A percentile compares a stretch with the other conserved stretches of the same genome.
Conservation (phyloP, 768 basidiomycete species). For the Infundibulicybe gibba region DNA sequence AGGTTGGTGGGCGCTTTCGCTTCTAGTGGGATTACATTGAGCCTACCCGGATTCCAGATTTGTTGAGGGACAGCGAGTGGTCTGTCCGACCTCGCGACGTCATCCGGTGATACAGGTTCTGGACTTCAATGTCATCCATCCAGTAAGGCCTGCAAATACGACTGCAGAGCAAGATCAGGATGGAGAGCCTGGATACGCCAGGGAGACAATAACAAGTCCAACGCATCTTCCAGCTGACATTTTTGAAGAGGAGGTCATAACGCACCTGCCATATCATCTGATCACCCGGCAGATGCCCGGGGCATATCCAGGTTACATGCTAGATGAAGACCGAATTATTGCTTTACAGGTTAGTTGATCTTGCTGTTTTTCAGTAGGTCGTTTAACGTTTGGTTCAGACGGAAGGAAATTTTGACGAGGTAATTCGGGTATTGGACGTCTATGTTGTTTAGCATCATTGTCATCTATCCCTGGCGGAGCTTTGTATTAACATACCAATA, state of each 20-base stretch:
- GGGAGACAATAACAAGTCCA: too few relatives aligned
- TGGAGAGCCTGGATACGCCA: neutral
- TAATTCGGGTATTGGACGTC: too few relatives aligned
- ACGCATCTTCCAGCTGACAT: constrained; percentile 1
- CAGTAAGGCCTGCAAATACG: neutral
- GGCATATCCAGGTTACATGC: constrained; percentile 14
- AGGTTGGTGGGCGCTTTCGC: constrained; percentile 5
- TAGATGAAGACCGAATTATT: constrained; percentile 16
- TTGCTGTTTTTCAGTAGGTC: neutral
- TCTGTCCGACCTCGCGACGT: constrained; percentile 4
- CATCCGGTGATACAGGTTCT: constrained; percentile 6
- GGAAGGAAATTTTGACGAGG: too few relatives aligned
- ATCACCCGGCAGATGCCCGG: constrained; percentile 4
- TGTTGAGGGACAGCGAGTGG: constrained; percentile 14
- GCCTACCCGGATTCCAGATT: constrained; percentile 5
- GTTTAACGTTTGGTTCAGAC: neutral
- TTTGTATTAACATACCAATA: too few relatives aligned
- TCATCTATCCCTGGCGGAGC: too few relatives aligned
- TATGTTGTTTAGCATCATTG: too few relatives aligned
- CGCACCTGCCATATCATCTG: constrained; percentile 10
- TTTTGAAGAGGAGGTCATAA: constrained; percentile 7
- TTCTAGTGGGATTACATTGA: neutral
- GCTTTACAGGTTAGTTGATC: constrained; percentile 11
- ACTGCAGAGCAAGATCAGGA: neutral
- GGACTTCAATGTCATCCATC: constrained; percentile 11